These are phyloP conservation scores for Lentinula sp. DNA, from an alignment of 768 basidiomycete species.

Conservation along the genomic window DNA sequence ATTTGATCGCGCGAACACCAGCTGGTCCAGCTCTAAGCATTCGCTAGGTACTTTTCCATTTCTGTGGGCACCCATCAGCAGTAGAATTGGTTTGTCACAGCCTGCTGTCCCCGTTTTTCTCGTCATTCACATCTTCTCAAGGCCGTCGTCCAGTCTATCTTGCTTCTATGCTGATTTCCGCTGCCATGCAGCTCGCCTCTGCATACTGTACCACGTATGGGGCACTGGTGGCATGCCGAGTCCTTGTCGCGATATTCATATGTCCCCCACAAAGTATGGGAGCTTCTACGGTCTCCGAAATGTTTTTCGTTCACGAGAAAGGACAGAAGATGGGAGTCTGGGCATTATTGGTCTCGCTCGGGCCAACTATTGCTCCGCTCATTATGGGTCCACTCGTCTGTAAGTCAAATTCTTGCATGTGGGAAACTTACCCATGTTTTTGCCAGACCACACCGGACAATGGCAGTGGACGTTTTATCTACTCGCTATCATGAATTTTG, in stretches of 20 bases:
- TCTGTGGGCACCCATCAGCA: constrained; percentile 1
- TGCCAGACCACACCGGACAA: not conserved
- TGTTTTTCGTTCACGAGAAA: constrained; percentile 1
- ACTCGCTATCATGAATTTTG: constrained; percentile 1
- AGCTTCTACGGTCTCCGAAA: not conserved
- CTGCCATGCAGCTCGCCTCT: constrained; percentile 1
- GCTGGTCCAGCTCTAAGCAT: too few species aligned
- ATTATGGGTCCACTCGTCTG: constrained; percentile 1
- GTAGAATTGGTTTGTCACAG: not conserved
- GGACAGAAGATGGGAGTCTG: not conserved
- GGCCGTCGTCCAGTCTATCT: constrained; percentile 1
- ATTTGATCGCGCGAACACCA: too few species aligned
- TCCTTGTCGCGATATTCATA: not conserved
- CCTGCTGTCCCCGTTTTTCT: not conserved
- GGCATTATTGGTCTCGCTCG: not conserved
- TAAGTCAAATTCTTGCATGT: not conserved
- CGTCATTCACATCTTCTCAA: not conserved
- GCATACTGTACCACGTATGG: constrained; percentile 1
- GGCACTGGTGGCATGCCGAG: not conserved
- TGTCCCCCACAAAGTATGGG: constrained; percentile 4
- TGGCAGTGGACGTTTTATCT: constrained; percentile 4
- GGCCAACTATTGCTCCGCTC: not conserved
- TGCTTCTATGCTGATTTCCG: not conserved
- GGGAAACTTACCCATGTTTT: not conserved
- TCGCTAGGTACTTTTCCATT: not conserved